Evolutionary conservation across 495 filamentous ascomycete species (phyloP), one percentile per base, ranked within the genome.

Genomic region (Penicillium lagena): DNA sequence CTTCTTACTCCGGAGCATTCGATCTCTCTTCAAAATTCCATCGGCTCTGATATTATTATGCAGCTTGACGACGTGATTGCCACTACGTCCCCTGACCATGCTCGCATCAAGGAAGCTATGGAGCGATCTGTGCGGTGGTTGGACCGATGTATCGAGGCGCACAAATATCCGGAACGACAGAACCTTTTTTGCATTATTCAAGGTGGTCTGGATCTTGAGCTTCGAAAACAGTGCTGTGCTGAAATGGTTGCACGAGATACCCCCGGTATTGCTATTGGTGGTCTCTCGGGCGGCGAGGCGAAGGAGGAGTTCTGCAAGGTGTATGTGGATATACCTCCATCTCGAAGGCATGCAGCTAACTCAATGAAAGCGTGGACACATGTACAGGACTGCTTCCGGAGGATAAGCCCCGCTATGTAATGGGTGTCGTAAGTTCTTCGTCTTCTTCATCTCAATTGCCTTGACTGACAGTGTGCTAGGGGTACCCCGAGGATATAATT

Each of bases 101-200:
- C 65, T 14, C 80, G 94, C 41, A 96, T 99, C 78, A 77, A 83
- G 49, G 89, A 96, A 65, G 93, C 93, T 10, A 97, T 95, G 90
- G 77, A 90, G 53, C 85, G 93, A 34, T 95, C 89, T 32, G 80
- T 99, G n/a, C 79, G 94, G n/a, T 99, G 94, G 94, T 76, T 99
- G 11, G 93, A 99, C 64, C 85, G 93, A 3, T 97, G 93, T 61
- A 95, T 97, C 29, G 85, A 83, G 31, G 93, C 90, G 7, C 94
- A 97, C 64, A 77, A 83, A 63, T 83, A 91, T 40, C 89, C 88
- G 0, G 79, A 82, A 45, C 64, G 66, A 36, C 93, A 99, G 64
- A 97, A 96, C 50, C 75, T 99, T n/a, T 99, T 97, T 60, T 97
- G 93, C 60, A 97, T 97, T 53, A 96, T 99, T 40, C 93, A 99